Base-by-base conservation (phyloP, 352 stramenopile species). In the Globisporangium solare region DNA sequence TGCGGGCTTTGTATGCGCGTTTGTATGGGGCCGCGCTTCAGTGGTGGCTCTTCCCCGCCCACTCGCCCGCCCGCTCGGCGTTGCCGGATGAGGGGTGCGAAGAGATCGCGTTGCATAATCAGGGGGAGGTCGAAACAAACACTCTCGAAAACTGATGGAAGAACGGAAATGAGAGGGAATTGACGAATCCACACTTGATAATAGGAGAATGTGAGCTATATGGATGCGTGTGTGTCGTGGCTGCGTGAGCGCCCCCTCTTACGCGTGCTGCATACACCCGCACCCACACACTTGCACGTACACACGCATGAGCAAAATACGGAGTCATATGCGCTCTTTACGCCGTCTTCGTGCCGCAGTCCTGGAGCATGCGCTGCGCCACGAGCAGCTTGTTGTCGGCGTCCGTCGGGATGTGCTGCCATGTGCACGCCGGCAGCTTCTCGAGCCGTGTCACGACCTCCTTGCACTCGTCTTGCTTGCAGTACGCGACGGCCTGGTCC, bases 351-450 rank as follows among this genome's bases (percentile, higher is more conserved):
- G 24, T 45, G 15, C 47, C 54, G 56, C 74, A 87, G 68, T 85
- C 72, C 21, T 60, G 32, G 47, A 74, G 53, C 52, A 84, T 67
- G 46, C 78, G 76, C 61, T 81, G 66, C 47, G 70, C 70, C 27
- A 74, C 62, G 37, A 71, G 54, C 40, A 80, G 52, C 45, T 74
- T 66, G 43, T 62, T 64, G 39, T 67, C 67, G 52, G 73, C 69
- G 47, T 68, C 58, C 22, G 39, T 69, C 0, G 72, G 56, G 20
- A 70, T 47, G 37, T 68, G 53, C 15, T 48, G 35, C 78, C 75
- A 86, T 47, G 61, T 73, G 55, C 75, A 88, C 11, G 46, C 14
- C 1, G 73, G 67, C 3, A 83, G 57, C 22, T 56, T 31, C 52
- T 66, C 48, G 21, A 88, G 65, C 12, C 51, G 48, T 41, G 40